Base-by-base conservation (phyloP, 768 basidiomycete genomes). In the Leccinum boreale region DNA sequence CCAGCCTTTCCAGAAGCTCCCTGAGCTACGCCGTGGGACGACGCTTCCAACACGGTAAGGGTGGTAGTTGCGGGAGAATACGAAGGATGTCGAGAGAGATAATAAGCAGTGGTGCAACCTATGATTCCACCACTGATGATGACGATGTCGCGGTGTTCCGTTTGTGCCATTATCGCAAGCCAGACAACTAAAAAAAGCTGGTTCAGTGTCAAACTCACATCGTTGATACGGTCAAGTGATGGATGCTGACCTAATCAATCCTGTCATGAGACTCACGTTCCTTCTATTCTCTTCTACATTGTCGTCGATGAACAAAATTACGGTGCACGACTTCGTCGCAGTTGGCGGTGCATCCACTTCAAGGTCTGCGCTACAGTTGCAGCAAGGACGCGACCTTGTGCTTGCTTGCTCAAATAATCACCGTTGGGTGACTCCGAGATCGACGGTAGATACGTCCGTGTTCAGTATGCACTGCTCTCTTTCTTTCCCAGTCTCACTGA, bases 101-200 rank as follows among this genome's bases (percentile, higher is more conserved):
- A 93, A 75, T 90, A 94, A 14, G 92, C 91, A 0, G 86, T 89
- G 1, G 87, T 87, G 57, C 87, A 85, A 9, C 93, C 93, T 42
- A 94, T 88, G 62, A 94, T 93, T 0, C 93, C 93, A 21, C 86
- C 93, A 26, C 93, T 92, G 59, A 95, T 79, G 58, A 95, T 83
- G 29, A 90, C 81, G 54, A 94, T 85, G 50, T 83, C 63, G 44
- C 59, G 65, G 44, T 67, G 55, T 21, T 55, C 58, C 2, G 49
- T 26, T 48, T 64, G 59, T 23, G 50, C 51, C 71, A 69, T 73
- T 15, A 17, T 19, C 24, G 50, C 6, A 31, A 28, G 15, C 21
- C 8, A n/a, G n/a, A 28, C 28, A 28, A 28, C 28, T 28, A 54
- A 28, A 29, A 21, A 33, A 31, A 9, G n/a, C 12, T 46, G 24